A percentile compares a stretch with the other conserved stretches of the same genome.
Evolutionary conservation across 257 asterid species (phyloP).

Genomic region (Gynochthodes officinalis): DNA sequence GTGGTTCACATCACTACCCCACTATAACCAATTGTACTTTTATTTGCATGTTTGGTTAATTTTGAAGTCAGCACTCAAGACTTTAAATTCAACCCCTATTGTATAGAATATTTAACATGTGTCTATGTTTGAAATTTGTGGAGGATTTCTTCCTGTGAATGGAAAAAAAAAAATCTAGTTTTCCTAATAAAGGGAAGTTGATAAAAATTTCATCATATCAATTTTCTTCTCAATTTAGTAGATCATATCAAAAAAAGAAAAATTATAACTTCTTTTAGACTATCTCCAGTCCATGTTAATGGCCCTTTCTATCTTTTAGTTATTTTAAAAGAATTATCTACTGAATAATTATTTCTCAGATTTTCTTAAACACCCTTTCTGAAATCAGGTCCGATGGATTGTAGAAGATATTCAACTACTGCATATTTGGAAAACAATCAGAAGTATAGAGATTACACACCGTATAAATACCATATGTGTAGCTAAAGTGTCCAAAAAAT

Average conservation of each 20-base stretch:
- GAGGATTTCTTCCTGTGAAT: too few species aligned
- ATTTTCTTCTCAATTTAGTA: not conserved
- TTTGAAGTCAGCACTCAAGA: too few species aligned
- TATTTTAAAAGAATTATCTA: not conserved
- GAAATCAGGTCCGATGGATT: not conserved
- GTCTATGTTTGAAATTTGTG: too few species aligned
- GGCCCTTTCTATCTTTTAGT: not conserved
- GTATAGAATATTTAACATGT: too few species aligned
- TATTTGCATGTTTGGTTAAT: too few species aligned
- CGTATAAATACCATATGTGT: too few species aligned
- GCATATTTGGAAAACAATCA: not conserved
- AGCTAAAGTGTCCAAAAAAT: not conserved
- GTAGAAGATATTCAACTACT: not conserved
- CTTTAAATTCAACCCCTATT: too few species aligned
- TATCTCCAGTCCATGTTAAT: not conserved
- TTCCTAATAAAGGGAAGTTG: too few species aligned
- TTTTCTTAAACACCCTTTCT: not conserved
- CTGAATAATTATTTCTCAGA: not conserved
- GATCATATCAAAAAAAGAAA: not conserved
- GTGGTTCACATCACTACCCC: too few species aligned
- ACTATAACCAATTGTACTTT: too few species aligned
- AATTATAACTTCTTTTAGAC: not conserved
- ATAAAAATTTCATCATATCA: too few species aligned
- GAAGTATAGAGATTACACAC: not conserved
- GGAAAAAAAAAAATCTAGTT: not conserved